A percentile compares a stretch with the other conserved stretches of the same genome.
Conservation (phyloP, 2,329 filamentous ascomycete species). For the Trichoderma sp. region DNA sequence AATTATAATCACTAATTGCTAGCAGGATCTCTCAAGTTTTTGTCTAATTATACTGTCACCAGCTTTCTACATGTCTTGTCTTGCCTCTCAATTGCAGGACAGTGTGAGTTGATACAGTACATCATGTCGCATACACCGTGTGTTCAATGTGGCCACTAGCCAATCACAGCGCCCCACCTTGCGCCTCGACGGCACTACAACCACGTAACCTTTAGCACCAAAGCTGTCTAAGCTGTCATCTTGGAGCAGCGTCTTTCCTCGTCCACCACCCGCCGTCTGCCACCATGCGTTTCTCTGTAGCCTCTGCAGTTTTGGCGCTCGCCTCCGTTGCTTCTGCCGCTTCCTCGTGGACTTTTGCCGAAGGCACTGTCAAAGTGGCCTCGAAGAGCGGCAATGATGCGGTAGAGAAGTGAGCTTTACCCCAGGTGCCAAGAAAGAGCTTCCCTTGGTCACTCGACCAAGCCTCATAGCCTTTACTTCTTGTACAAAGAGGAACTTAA, state of each 20-base stretch:
- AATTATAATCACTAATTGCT: background rate
- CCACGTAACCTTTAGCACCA: constrained; percentile 38
- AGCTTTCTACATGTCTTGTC: background rate
- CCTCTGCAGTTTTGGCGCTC: constrained; percentile 50
- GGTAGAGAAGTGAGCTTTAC: constrained; percentile 66
- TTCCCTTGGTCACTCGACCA: background rate
- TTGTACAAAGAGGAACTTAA: constrained; percentile 4
- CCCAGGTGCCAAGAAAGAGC: background rate
- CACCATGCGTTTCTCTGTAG: constrained; percentile 46
- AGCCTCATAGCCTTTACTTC: background rate
- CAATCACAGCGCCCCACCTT: constrained; percentile 34
- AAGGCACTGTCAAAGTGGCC: constrained; percentile 68
- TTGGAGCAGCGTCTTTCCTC: constrained; percentile 30
- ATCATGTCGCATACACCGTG: constrained; percentile 5
- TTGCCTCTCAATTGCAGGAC: background rate
- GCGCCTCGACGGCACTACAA: constrained; percentile 29
- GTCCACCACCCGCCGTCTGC: constrained; percentile 31
- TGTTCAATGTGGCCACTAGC: constrained; percentile 20
- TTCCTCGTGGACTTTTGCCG: constrained; percentile 73
- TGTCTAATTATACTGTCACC: background rate
- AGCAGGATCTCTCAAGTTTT: background rate
- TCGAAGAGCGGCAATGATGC: constrained; percentile 65
- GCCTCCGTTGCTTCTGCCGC: constrained; percentile 54
- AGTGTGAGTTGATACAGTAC: background rate
- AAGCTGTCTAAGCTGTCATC: constrained; percentile 40